Conservation (phyloP, 352 stramenopile genomes). For the Phytophthora podocarpi region DNA sequence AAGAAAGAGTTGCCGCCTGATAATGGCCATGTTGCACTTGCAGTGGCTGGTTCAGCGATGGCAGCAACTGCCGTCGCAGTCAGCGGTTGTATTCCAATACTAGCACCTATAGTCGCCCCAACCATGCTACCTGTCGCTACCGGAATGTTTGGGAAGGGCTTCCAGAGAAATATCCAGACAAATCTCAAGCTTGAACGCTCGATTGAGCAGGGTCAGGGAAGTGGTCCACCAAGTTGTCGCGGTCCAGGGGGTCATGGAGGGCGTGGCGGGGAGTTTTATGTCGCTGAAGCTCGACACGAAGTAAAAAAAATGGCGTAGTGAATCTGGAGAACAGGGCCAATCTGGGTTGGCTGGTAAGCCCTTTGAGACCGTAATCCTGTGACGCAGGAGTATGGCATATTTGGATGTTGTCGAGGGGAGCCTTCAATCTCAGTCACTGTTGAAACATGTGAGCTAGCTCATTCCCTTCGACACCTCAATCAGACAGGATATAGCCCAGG, state of each 20-base stretch:
- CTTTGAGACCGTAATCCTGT: not conserved
- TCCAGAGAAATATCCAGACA: not conserved
- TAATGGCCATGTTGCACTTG: not conserved
- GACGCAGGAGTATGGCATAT: slow-evolving; percentile 1
- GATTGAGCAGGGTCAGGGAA: not conserved
- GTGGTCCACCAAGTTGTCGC: not conserved
- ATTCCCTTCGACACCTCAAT: no score
- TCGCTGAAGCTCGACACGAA: not conserved
- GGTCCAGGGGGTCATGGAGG: not conserved
- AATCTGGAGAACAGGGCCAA: not conserved
- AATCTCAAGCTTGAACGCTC: not conserved
- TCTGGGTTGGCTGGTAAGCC: not conserved
- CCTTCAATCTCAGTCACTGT: not conserved
- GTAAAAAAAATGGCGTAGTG: not conserved
- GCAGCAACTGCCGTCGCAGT: not conserved
- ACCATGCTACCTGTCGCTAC: slow-evolving; percentile 4
- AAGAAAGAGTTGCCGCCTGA: not conserved
- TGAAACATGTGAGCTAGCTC: no score
- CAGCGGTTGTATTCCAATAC: not conserved
- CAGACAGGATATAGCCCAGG: no score
- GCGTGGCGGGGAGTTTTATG: not conserved
- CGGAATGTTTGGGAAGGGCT: not conserved
- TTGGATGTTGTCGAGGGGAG: not conserved
- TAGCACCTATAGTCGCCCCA: slow-evolving; percentile 1
- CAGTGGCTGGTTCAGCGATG: not conserved